These are phyloP conservation scores for Phytophthora macrochlamydospora DNA, from an alignment of 352 stramenopile genomes.

Conservation along the genomic window DNA sequence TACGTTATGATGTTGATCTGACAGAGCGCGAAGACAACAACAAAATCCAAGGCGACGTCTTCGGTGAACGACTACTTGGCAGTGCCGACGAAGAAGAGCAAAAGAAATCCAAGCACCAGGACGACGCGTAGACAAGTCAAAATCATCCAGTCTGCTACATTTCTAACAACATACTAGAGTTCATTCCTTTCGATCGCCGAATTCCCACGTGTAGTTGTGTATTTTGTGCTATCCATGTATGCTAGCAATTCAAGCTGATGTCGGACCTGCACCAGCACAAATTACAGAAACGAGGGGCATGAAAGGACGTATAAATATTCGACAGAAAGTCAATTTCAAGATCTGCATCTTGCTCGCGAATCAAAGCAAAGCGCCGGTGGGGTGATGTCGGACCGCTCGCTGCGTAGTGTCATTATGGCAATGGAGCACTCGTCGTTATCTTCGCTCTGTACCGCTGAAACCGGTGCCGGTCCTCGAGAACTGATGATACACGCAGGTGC, in stretches of 20 bases:
- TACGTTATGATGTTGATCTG: constrained; percentile 8
- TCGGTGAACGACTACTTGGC: constrained; percentile 73
- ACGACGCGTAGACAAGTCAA: constrained; percentile 34
- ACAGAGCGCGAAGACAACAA: constrained; percentile 48
- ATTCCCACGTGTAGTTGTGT: neutral
- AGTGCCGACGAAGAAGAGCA: constrained; percentile 59
- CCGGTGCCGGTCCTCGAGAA: neutral
- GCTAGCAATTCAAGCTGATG: neutral
- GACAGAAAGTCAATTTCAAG: constrained; percentile 26
- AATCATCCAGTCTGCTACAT: constrained; percentile 15
- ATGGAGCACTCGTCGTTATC: constrained; percentile 3
- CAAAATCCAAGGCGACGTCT: constrained; percentile 24
- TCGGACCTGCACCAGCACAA: neutral
- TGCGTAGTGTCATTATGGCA: constrained; percentile 1
- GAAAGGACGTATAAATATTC: constrained; percentile 33
- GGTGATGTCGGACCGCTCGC: constrained; percentile 13
- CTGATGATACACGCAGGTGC: neutral
- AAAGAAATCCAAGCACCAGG: constrained; percentile 50
- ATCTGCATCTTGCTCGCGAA: constrained; percentile 26
- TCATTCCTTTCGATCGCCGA: neutral
- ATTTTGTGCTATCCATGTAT: neutral
- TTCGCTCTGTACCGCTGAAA: constrained; percentile 6
- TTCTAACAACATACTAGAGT: neutral
- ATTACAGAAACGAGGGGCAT: constrained; percentile 6
- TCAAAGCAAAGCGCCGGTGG: constrained; percentile 12